Base-by-base conservation (phyloP, 495 filamentous ascomycete species). In the Daldinia loculata region DNA sequence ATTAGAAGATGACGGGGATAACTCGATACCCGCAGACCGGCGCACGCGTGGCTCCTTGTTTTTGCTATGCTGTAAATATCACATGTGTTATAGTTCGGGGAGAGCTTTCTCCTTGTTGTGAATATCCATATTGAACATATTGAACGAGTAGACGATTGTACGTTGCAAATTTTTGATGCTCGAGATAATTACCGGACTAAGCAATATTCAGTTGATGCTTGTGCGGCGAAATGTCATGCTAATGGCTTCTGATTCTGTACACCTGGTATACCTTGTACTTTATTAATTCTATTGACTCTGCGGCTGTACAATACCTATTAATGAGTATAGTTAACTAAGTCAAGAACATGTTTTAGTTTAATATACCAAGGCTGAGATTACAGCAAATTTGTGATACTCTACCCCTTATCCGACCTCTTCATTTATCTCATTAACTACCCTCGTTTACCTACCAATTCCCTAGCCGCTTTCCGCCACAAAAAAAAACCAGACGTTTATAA, bases 11-110 rank as follows among this genome's bases (percentile, higher is more conserved):
- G 32, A 26, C 5, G 36, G 60, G 67, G 39, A 56, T 53, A 61
- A 24, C 61, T 61, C 51, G 56, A 70, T 70, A 70, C 67, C 67
- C 67, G 63, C 32, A 56, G 17, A 22, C 36, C 29, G 43, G 60
- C 60, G 67, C 41, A 29, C 24, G 59, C 41, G 63, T 29, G 53
- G 59, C 61, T 70, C 55, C 24, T 34, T 43, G 24, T 58, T 50
- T 52, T 56, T 56, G 53, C 53, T 34, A n/a, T 32, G 61, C 45
- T 61, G 56, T 70, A 60, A 22, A 61, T 57, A 71, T 56, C 34
- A 36, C 30, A 43, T 24, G 41, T 59, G 36, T 58, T 12, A 27
- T 64, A 48, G 39, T 34, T 38, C 12, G 48, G 41, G 24, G 63
- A 62, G 39, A 24, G 30, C 24, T 58, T 62, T 24, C 52, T 58